Conservation (phyloP, 768 basidiomycete genomes). For the Suillus sp. region DNA sequence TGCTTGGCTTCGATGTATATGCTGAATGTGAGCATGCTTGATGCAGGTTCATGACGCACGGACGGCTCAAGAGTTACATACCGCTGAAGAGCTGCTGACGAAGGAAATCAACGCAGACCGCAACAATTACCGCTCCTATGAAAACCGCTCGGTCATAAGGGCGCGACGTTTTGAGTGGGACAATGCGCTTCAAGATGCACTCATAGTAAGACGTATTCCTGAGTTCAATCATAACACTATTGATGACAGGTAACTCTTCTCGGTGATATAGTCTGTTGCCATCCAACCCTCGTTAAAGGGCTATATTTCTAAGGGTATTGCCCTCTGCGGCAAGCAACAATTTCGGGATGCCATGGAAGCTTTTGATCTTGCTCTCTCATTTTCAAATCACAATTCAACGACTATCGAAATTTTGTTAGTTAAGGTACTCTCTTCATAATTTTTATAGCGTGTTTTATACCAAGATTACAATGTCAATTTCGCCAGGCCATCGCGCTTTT, state of each 20-base stretch:
- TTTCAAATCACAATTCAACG: not conserved
- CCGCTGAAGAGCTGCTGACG: not conserved
- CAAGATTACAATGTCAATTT: not conserved
- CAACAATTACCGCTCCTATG: not conserved
- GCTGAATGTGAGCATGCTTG: too few species aligned
- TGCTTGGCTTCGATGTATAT: too few species aligned
- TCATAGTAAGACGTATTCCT: not conserved
- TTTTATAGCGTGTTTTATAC: not conserved
- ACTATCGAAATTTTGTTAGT: not conserved
- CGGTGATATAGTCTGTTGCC: not conserved
- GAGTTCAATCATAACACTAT: not conserved
- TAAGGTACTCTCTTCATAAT: not conserved
- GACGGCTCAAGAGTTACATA: too few species aligned
- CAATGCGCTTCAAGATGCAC: not conserved
- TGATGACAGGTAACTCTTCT: not conserved
- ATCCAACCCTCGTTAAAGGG: not conserved
- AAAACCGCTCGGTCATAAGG: not conserved
- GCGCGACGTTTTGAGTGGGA: not conserved
- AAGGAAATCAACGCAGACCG: not conserved
- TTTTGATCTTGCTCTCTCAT: constrained; percentile 2
- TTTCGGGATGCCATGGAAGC: not conserved
- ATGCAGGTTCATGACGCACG: too few species aligned
- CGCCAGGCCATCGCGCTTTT: not conserved
- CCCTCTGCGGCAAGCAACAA: not conserved
- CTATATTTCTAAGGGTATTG: not conserved